A percentile compares a stretch with the other conserved stretches of the same genome.
These are phyloP conservation scores for Phyllosticta citrichinensis DNA, from an alignment of 2,329 filamentous ascomycete genomes.

Conservation along the genomic window DNA sequence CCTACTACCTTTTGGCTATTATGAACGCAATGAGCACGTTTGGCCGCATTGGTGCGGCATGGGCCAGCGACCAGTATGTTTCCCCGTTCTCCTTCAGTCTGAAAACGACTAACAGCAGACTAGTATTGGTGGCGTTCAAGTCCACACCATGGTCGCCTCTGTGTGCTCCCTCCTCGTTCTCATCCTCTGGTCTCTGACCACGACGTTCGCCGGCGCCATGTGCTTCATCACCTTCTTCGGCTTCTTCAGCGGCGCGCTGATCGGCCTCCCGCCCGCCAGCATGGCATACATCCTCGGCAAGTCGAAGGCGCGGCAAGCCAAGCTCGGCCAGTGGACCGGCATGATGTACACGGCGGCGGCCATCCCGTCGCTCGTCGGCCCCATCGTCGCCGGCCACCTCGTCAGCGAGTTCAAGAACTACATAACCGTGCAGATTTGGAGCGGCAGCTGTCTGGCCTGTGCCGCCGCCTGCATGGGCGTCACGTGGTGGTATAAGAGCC, in stretches of 20 bases:
- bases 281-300: constrained; percentile 37
- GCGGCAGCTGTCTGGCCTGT: constrained; percentile 32
- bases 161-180: constrained; percentile 34
- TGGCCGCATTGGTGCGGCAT: constrained; percentile 36
- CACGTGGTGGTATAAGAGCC: constrained; percentile 16
- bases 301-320: constrained; percentile 21
- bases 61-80: constrained; percentile 31
- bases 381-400: constrained; percentile 38
- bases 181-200: constrained; percentile 34
- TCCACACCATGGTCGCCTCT: constrained; percentile 35
- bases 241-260: constrained; percentile 38
- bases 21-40: constrained; percentile 41
- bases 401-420: constrained; percentile 32
- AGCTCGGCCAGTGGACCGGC: constrained; percentile 42
- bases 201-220: constrained; percentile 29
- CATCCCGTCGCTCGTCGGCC: constrained; percentile 36
- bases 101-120: neutral
- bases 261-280: constrained; percentile 40
- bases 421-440: constrained; percentile 39
- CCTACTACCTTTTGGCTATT: constrained; percentile 40
- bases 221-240: constrained; percentile 41
- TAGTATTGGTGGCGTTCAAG: constrained; percentile 33
- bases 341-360: constrained; percentile 43
- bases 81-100: neutral
- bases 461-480: constrained; percentile 33